Conservation (phyloP, 2,329 filamentous ascomycete genomes). For the Calonectria pauciramosa region DNA sequence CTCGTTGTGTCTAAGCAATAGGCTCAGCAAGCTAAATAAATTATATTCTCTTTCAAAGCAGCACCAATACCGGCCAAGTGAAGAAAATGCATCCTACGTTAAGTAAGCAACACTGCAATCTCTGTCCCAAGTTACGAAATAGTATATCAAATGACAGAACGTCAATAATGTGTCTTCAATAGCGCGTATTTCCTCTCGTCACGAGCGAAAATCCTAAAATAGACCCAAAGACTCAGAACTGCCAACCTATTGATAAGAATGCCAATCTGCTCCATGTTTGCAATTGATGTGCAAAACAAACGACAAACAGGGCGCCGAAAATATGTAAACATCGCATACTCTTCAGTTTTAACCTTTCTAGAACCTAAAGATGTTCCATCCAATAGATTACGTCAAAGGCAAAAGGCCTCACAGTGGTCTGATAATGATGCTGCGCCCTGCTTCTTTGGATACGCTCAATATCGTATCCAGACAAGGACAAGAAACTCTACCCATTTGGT, state of each 20-base stretch:
- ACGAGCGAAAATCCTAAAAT: neutral
- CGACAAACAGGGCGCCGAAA: neutral
- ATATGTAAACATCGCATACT: too few species aligned
- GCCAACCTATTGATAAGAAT: neutral
- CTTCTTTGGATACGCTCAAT: neutral
- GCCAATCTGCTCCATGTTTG: neutral
- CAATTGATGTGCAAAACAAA: neutral
- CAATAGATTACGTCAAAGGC: neutral
- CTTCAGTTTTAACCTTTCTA: neutral
- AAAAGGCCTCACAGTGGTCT: neutral
- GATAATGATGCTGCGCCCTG: neutral
- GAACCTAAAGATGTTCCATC: neutral
- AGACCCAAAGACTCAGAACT: neutral
- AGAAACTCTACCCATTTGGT: neutral
- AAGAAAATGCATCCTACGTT: neutral
- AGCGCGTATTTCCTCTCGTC: neutral
- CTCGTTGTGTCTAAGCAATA: conserved; percentile 27
- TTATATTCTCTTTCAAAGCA: neutral
- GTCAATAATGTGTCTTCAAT: neutral
- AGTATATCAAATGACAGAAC: neutral
- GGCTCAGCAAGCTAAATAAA: neutral
- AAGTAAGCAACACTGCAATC: too few species aligned
- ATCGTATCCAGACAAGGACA: neutral
- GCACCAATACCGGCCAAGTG: neutral
- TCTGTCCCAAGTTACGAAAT: too few species aligned